Conservation (phyloP, 2,329 filamentous ascomycete genomes). For the Diaporthe batatas region DNA sequence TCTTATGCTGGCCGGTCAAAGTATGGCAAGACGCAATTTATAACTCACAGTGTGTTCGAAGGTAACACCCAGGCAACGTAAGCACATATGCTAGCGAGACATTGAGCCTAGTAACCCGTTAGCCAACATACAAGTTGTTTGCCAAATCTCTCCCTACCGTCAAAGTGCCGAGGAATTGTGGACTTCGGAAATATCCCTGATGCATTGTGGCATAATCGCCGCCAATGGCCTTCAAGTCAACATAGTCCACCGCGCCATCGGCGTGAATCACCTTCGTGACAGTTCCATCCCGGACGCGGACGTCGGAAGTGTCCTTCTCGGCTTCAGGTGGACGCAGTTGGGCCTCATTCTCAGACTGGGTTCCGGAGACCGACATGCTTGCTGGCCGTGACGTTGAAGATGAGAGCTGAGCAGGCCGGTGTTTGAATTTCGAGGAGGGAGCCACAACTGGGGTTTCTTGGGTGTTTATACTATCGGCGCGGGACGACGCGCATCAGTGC, state of each 20-base stretch:
- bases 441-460: neutral
- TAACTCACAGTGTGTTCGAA: neutral
- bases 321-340: neutral
- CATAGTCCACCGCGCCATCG: slow-evolving; percentile 57
- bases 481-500: neutral
- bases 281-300: slow-evolving; percentile 19
- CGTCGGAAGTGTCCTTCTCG: neutral
- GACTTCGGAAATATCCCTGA: slow-evolving; percentile 55
- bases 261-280: slow-evolving; percentile 52
- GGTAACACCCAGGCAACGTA: slow-evolving; percentile 17
- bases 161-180: slow-evolving; percentile 57
- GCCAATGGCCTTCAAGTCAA: slow-evolving; percentile 58
- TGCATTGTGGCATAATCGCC: slow-evolving; percentile 57
- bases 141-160: slow-evolving; percentile 42
- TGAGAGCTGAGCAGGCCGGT: neutral
- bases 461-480: neutral
- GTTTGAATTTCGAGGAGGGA: neutral
- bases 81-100: slow-evolving; percentile 22
- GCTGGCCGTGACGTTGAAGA: neutral
- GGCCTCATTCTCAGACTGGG: neutral
- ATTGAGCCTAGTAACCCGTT: slow-evolving; percentile 6
- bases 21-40: neutral
- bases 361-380: neutral
- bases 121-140: neutral
- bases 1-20: neutral